Evolutionary conservation across 2,329 filamentous ascomycete genomes (phyloP), one percentile per base, ranked within the genome.

Genomic region (Fusarium equiseti): DNA sequence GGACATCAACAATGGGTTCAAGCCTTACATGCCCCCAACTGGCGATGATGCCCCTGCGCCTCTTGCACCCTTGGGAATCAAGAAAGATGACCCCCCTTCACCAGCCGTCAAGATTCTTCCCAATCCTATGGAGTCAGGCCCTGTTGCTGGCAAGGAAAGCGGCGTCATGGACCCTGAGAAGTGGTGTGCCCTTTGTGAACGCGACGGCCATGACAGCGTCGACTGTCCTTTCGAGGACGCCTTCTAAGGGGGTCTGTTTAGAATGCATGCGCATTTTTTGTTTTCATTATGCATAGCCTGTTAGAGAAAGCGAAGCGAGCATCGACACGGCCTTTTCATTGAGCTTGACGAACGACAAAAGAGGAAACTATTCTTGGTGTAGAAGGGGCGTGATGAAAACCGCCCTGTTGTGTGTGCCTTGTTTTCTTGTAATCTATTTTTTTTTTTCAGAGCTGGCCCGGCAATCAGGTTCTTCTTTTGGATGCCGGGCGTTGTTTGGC

Each of bases 181-280:
- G 82, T 99, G 96, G 96, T 99, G 96, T 81, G 96, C 96, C 18
- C 85, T 98, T 46, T 99, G 96, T 79, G 96, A 99, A 84, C 90
- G 93, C 68, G 96, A 99, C 77, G 96, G 96, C 16, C 96, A 99
- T 79, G 93, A 98, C 81, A 98, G 95, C 77, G 95, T 97, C 66
- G 94, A 97, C 80, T 97, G 95, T 81, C 94, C 95, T 15, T 92
- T 97, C 80, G 95, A 97, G 82, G 94, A 97, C 80, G 90, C 89
- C 31, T 92, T 91, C 71, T 91, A 83, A 79, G 48, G 32, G 9
- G n/a, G 27, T 27, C n/a, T 50, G 20, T 35, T 26, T 52, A 35
- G 43, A 50, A 12, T 20, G 18, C 24, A 13, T 52, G 50, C 32
- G 50, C 32, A 42, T 52, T 44, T 22, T 56, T 60, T 68, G 56